phyloP scores from a whole-genome alignment of 176 grass and related monocot species.

The Stipa capillata region DNA sequence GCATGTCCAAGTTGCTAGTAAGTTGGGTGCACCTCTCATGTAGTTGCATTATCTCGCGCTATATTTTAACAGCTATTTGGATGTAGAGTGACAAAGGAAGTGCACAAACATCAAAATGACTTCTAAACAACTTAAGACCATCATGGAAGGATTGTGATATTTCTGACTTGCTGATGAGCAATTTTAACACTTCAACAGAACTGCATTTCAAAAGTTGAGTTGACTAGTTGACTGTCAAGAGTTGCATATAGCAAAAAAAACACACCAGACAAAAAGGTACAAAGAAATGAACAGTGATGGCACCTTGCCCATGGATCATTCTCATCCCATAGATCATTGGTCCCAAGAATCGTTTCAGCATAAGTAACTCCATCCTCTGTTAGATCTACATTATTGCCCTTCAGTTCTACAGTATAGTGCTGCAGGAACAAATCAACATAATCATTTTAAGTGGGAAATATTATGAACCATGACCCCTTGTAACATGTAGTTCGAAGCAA shows the following conservation, averaged over 20 bases:
- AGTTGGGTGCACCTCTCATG: neutral
- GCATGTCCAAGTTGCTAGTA: neutral
- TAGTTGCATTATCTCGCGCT: neutral
- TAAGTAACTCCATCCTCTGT: conserved; percentile 89
- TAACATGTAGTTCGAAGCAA: conserved; percentile 16
- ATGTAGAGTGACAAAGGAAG: neutral
- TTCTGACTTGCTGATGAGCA: neutral
- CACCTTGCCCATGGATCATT: conserved; percentile 96
- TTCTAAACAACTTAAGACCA: neutral
- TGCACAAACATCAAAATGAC: neutral
- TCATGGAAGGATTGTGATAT: neutral
- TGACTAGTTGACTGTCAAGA: neutral
- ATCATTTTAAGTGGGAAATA: conserved; percentile 19
- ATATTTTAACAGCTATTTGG: neutral
- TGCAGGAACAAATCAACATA: conserved; percentile 36
- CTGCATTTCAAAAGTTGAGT: neutral
- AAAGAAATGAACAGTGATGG: conserved; percentile 14
- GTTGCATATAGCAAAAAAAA: conserved; percentile 6
- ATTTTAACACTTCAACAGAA: neutral
- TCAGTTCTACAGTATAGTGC: conserved; percentile 92
- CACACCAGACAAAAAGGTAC: neutral
- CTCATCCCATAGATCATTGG: conserved; percentile 91
- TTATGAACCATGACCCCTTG: neutral
- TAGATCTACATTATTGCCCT: conserved; percentile 78
- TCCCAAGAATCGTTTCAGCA: conserved; percentile 80